Conservation (phyloP, 345 rosid genomes). For the Xanthoceras sorbifolium region DNA sequence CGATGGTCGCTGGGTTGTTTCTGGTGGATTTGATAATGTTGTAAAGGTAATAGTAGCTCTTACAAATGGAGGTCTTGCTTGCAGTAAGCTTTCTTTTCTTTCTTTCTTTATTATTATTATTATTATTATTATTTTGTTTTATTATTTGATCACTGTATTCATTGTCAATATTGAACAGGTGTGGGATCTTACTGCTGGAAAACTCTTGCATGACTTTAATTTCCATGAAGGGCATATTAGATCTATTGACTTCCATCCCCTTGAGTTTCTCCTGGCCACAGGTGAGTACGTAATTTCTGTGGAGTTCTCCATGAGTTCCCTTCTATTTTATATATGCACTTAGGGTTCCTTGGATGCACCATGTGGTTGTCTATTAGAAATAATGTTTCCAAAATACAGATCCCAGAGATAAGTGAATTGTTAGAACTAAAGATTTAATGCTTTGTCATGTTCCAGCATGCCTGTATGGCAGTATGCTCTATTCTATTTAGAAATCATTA, state of each 20-base stretch:
- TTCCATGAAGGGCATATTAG: conserved; percentile 85
- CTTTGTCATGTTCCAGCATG: neutral
- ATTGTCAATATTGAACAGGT: conserved; percentile 39
- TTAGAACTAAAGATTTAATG: neutral
- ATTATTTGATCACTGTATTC: conserved; percentile 2
- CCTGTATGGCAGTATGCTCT: neutral
- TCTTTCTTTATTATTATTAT: too few relatives aligned
- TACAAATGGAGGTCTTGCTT: neutral
- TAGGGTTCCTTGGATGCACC: conserved; percentile 1
- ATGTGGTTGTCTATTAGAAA: neutral
- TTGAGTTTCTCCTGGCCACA: conserved; percentile 93
- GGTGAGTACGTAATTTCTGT: conserved; percentile 47
- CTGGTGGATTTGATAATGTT: conserved; percentile 92
- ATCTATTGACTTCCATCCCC: conserved; percentile 92
- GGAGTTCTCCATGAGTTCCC: conserved; percentile 1
- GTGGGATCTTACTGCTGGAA: conserved; percentile 99
- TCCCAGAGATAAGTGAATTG: neutral
- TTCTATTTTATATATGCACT: neutral
- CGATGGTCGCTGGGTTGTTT: conserved; percentile 99
- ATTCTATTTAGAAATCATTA: neutral
- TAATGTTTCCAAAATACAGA: neutral
- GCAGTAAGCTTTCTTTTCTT: neutral
- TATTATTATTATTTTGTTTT: neutral
- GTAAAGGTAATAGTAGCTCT: conserved; percentile 65
- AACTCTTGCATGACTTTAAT: conserved; percentile 92